Conservation (phyloP, 1,139 yeast species). For the Geotrichum macrosporum region DNA sequence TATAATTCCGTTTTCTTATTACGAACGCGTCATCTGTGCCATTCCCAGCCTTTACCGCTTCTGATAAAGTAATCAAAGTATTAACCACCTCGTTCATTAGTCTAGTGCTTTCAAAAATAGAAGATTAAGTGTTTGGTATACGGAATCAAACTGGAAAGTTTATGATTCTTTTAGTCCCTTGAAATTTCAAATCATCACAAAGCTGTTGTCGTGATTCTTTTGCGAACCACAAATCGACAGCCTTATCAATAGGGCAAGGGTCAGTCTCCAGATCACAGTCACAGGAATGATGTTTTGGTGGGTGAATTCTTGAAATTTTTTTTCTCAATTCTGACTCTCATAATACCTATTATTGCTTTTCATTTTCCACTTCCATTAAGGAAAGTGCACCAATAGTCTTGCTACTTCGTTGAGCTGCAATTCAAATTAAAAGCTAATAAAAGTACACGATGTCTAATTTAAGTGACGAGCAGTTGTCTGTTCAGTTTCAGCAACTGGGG, state of each 20-base stretch:
- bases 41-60: slow-evolving; percentile 14
- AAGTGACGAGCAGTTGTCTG: slow-evolving; percentile 43
- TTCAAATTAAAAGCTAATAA: too few relatives aligned
- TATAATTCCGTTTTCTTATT: too few relatives aligned
- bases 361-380: too few relatives aligned
- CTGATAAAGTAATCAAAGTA: slow-evolving; percentile 3
- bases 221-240: slow-evolving; percentile 5
- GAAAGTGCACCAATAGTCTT: too few relatives aligned
- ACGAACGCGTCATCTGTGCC: slow-evolving; percentile 14
- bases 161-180: not conserved
- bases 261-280: not conserved
- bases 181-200: too few relatives aligned
- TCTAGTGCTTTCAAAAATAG: too few relatives aligned
- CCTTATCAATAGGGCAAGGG: slow-evolving; percentile 16
- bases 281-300: not conserved
- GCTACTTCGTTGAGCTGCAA: too few relatives aligned
- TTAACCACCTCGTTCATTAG: not conserved
- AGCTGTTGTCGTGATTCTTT: slow-evolving; percentile 2
- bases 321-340: not conserved
- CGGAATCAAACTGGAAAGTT: too few relatives aligned
- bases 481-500: slow-evolving; percentile 57
- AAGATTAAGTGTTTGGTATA: too few relatives aligned
- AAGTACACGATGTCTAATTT: slow-evolving; percentile 23
- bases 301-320: slow-evolving; percentile 8
- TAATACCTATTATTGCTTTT: too few relatives aligned